Conservation (phyloP, 345 rosid species). For the Gossypium rotundifolium region DNA sequence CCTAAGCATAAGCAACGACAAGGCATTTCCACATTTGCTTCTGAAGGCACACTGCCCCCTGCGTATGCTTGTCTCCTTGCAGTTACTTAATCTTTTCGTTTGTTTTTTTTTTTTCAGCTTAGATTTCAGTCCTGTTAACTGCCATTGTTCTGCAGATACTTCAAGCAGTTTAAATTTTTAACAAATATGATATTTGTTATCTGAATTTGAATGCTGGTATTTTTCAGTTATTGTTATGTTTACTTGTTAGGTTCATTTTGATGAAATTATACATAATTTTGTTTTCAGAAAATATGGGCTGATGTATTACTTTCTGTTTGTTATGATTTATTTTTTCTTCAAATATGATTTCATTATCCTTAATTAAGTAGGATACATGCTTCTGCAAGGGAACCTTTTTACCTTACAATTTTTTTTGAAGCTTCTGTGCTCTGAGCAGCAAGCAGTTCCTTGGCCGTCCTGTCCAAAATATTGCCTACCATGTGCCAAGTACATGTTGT, state of each 20-base stretch:
- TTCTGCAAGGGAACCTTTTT: neutral
- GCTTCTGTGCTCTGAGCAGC: neutral
- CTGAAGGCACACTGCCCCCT: constrained; percentile 32
- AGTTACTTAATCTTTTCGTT: neutral
- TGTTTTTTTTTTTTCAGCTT: neutral
- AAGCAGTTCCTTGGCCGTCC: neutral
- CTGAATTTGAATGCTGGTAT: neutral
- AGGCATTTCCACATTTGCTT: constrained; percentile 54
- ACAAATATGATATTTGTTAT: neutral
- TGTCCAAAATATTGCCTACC: neutral
- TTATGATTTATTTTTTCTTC: neutral
- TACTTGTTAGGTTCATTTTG: neutral
- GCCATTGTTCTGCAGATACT: neutral
- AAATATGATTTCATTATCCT: neutral
- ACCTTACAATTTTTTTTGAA: neutral
- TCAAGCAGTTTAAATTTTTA: neutral
- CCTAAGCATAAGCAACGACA: constrained; percentile 93
- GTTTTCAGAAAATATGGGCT: neutral
- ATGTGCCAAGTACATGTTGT: neutral
- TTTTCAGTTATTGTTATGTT: neutral
- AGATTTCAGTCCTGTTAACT: neutral
- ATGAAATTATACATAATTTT: neutral
- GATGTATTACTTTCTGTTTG: neutral
- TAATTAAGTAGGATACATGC: neutral
- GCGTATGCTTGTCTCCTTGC: constrained; percentile 26